A percentile compares a stretch with the other conserved stretches of the same genome.
Evolutionary conservation across 352 stramenopile species (phyloP).

Genomic region (Phytophthora sojae): DNA sequence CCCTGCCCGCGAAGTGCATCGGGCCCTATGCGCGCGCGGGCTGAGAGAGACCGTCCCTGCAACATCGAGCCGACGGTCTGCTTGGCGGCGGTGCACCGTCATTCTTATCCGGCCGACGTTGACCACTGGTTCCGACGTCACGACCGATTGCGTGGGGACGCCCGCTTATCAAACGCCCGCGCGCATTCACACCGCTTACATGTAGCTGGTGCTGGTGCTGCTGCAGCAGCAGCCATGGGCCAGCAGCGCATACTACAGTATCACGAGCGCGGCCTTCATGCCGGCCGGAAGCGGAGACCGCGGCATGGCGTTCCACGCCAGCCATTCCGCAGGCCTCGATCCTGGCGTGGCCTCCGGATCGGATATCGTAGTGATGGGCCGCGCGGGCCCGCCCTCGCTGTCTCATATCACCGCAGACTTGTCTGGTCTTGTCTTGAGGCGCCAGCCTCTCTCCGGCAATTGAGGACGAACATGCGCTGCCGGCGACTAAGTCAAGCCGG

Average conservation of each 20-base stretch:
- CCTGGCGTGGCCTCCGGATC: constrained; percentile 7
- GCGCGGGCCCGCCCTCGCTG: constrained; percentile 9
- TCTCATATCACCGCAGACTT: constrained; percentile 18
- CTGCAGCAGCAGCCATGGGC: too few species aligned
- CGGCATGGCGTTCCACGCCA: not conserved
- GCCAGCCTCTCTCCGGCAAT: not conserved
- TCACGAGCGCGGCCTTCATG: constrained; percentile 9
- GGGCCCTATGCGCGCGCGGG: not conserved
- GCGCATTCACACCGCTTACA: constrained; percentile 15
- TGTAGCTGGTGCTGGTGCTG: not conserved
- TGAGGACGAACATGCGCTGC: not conserved
- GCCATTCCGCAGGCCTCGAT: not conserved
- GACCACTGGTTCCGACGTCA: constrained; percentile 2
- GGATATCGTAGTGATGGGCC: constrained; percentile 17
- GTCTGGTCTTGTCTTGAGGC: constrained; percentile 5
- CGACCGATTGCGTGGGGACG: constrained; percentile 21
- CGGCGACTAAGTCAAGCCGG: not conserved
- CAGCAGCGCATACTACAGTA: constrained; percentile 18
- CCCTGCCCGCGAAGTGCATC: not conserved
- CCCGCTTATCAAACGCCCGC: constrained; percentile 16
- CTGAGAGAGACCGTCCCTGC: not conserved
- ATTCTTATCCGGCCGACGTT: not conserved
- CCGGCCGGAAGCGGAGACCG: too few species aligned
- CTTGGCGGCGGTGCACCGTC: not conserved
- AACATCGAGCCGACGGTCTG: not conserved